Evolutionary conservation across 2,329 filamentous ascomycete genomes (phyloP), one percentile per base, ranked within the genome.

Genomic region (Sporothrix luriei): DNA sequence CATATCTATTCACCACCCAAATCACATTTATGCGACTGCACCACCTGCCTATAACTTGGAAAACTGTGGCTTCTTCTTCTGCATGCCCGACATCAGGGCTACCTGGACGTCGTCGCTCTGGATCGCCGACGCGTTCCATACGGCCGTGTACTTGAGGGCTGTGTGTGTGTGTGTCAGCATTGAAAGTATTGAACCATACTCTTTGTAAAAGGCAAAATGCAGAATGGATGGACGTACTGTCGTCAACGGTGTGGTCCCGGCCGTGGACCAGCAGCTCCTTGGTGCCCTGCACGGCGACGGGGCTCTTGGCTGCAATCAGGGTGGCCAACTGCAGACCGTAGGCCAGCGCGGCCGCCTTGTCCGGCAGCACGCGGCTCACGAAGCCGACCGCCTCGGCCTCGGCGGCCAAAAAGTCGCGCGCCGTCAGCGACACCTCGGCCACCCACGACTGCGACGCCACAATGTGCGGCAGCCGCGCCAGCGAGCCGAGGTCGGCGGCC

Each of bases 181-280:
- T 4, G 24, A 29, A 19, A n/a, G n/a, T n/a, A n/a, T n/a, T n/a
- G n/a, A n/a, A 10, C 3, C 24, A 68, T 69, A 43, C 38, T 33
- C 33, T 7, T 66, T 52, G 5, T 6, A n/a, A 7, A 33, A n/a
- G 10, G 14, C 16, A 40, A 61, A 66, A 29, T 57, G 40, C n/a
- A n/a, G n/a, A n/a, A n/a, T n/a, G 65, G 26, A n/a, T n/a, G 24
- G 69, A 84, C 86, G 77, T 78, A 90, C 90, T 92, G 74, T 97
- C 93, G 59, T 86, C 87, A 38, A 97, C 87, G 2, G 85, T 84
- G 78, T 93, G 88, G 78, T 97, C 94, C 75, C 92, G 85, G 46
- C 90, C 91, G 76, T 90, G 92, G 79, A 95, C 93, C 76, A 97
- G 77, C 72, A 97, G 80, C 80, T 95, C 91, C 82, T 97, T 97